Conservation (phyloP, 345 rosid species). For the Bruguiera sexangula region DNA sequence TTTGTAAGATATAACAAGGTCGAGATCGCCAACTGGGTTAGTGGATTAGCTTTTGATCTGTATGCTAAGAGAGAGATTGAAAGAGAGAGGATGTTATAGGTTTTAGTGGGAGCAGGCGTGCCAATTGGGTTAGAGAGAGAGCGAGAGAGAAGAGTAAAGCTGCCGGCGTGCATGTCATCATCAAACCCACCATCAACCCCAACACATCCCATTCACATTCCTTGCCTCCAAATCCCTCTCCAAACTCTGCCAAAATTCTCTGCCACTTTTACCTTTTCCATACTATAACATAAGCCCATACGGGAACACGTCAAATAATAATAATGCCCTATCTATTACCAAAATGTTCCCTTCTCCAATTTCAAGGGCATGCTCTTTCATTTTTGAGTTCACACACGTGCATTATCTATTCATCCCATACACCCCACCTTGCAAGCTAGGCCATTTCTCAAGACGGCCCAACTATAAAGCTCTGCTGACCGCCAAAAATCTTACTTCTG, state of each 20-base stretch:
- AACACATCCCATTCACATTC: conserved; percentile 36
- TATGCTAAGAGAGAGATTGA: neutral
- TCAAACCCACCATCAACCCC: conserved; percentile 47
- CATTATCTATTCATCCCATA: neutral
- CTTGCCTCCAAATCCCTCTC: conserved; percentile 69
- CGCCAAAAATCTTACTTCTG: conserved; percentile 1
- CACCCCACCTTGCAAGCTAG: conserved; percentile 6
- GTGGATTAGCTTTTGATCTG: conserved; percentile 35
- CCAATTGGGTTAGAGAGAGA: conserved; percentile 34
- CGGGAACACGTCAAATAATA: conserved; percentile 6
- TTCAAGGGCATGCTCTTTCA: conserved; percentile 33
- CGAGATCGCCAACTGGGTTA: conserved; percentile 34
- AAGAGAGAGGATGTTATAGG: conserved; percentile 18
- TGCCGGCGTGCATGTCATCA: conserved; percentile 96
- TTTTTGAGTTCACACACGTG: neutral
- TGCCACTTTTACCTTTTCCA: conserved; percentile 17
- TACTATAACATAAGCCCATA: conserved; percentile 18
- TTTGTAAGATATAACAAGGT: conserved; percentile 2
- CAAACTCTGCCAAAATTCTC: conserved; percentile 57
- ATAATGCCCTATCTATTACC: conserved; percentile 14
- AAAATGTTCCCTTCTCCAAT: conserved; percentile 23
- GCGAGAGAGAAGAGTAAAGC: conserved; percentile 44
- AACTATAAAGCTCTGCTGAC: neutral
- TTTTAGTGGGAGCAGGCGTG: conserved; percentile 70
- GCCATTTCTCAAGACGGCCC: conserved; percentile 25